phyloP scores from a whole-genome alignment of 2,329 filamentous ascomycete species.

The Cytospora chrysosperma region DNA sequence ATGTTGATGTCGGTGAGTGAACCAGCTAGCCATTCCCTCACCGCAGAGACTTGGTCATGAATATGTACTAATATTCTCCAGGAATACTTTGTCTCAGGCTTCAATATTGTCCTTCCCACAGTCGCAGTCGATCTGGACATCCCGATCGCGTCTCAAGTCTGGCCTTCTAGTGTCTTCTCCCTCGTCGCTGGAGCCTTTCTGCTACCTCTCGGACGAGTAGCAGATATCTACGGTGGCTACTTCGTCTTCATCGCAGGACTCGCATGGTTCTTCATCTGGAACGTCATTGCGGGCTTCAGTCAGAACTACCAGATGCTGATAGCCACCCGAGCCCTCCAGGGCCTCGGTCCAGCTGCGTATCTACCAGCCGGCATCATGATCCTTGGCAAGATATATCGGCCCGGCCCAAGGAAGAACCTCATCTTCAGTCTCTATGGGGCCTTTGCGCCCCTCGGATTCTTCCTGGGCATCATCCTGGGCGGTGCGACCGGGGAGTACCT shows the following conservation, averaged over 20 bases:
- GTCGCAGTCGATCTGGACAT: conserved; percentile 63
- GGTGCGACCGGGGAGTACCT: conserved; percentile 61
- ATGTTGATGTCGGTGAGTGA: conserved; percentile 52
- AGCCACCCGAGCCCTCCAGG: conserved; percentile 71
- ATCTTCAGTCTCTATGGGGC: conserved; percentile 61
- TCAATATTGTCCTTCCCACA: conserved; percentile 69
- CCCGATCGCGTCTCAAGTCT: conserved; percentile 57
- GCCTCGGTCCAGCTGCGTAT: conserved; percentile 70
- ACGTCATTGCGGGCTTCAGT: conserved; percentile 68
- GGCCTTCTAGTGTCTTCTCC: conserved; percentile 63
- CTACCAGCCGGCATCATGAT: conserved; percentile 69
- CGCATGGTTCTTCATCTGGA: conserved; percentile 67
- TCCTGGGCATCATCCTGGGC: conserved; percentile 64
- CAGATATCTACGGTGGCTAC: conserved; percentile 63
- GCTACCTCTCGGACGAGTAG: conserved; percentile 61
- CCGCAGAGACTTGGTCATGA: background rate
- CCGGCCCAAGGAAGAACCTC: conserved; percentile 69
- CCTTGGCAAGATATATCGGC: conserved; percentile 65
- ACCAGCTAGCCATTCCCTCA: too few species aligned
- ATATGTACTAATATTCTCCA: conserved; percentile 32
- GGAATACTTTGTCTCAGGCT: conserved; percentile 78
- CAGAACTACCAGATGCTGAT: conserved; percentile 68
- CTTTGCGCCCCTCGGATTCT: conserved; percentile 58
- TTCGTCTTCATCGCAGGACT: conserved; percentile 59
- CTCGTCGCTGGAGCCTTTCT: conserved; percentile 56